Percentiles rank a stretch among this genome's conserved stretches.
Conservation (phyloP, 2,329 filamentous ascomycete species). For the Endoconidiophora laricicola region DNA sequence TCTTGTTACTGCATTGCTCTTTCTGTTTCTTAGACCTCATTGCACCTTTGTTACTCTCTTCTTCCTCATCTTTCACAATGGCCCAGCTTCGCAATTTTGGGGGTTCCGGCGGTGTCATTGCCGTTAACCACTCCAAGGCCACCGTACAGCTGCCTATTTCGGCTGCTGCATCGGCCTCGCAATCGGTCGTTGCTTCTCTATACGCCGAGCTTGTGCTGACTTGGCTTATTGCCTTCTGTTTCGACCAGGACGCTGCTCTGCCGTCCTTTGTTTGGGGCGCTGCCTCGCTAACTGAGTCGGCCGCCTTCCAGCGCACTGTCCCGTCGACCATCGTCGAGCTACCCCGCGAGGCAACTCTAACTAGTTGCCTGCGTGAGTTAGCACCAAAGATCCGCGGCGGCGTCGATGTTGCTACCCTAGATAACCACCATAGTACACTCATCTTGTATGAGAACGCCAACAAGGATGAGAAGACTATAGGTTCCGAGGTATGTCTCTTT, state of each 20-base stretch:
- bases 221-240: slow-evolving; percentile 16
- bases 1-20: neutral
- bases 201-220: slow-evolving; percentile 15
- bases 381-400: neutral
- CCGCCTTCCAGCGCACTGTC: neutral
- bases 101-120: neutral
- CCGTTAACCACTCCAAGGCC: slow-evolving; percentile 1
- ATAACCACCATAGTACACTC: neutral
- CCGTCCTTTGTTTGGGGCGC: slow-evolving; percentile 13
- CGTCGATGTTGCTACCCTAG: slow-evolving; percentile 1
- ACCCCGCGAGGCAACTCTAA: slow-evolving; percentile 2
- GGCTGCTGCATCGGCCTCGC: neutral
- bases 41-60: neutral
- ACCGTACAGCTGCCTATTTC: slow-evolving; percentile 4
- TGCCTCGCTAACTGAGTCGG: neutral
- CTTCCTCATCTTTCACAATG: slow-evolving; percentile 8
- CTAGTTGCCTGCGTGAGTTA: neutral
- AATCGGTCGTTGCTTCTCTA: neutral
- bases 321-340: slow-evolving; percentile 11
- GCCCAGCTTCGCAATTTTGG: slow-evolving; percentile 5
- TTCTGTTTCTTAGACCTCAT: too few species aligned
- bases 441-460: slow-evolving; percentile 8
- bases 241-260: slow-evolving; percentile 15
- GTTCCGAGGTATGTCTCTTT: slow-evolving; percentile 7
- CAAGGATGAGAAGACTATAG: slow-evolving; percentile 6